Conservation (phyloP, 192 early-diverging fungal species). For the Umbelopsis ramanniana region DNA sequence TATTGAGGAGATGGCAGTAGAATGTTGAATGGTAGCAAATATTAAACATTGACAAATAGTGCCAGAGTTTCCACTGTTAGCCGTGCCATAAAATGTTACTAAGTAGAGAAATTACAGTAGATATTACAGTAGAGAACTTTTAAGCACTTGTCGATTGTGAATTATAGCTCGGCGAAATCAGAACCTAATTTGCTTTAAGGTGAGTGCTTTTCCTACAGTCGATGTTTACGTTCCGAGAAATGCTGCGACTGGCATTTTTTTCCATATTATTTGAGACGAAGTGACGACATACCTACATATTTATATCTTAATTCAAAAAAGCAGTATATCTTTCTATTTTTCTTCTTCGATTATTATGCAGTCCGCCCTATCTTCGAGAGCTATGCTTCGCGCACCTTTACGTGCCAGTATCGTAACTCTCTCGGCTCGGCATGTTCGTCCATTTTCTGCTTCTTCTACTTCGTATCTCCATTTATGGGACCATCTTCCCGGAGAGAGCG, state of each 20-base stretch:
- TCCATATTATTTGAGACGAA: not conserved
- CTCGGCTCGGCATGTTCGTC: not conserved
- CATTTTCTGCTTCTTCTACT: not conserved
- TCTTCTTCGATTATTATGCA: not conserved
- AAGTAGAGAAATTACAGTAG: no score
- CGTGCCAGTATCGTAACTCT: not conserved
- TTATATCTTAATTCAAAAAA: not conserved
- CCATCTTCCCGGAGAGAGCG: constrained; percentile 27
- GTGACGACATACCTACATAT: not conserved
- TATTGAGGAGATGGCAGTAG: no score
- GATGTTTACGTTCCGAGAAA: not conserved
- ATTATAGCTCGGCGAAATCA: no score
- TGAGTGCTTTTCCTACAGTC: no score
- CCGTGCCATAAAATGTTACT: no score
- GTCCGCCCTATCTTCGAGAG: not conserved
- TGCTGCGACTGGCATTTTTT: not conserved
- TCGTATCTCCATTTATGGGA: constrained; percentile 25
- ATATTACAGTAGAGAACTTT: no score
- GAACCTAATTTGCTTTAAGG: no score
- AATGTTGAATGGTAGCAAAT: no score
- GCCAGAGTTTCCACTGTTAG: no score
- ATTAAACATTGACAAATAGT: no score
- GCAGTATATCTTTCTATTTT: not conserved
- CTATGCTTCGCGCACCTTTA: not conserved
- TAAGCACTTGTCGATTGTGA: no score